phyloP scores from a whole-genome alignment of 108 stramenopile genomes.

The Nitzschia sp. region DNA sequence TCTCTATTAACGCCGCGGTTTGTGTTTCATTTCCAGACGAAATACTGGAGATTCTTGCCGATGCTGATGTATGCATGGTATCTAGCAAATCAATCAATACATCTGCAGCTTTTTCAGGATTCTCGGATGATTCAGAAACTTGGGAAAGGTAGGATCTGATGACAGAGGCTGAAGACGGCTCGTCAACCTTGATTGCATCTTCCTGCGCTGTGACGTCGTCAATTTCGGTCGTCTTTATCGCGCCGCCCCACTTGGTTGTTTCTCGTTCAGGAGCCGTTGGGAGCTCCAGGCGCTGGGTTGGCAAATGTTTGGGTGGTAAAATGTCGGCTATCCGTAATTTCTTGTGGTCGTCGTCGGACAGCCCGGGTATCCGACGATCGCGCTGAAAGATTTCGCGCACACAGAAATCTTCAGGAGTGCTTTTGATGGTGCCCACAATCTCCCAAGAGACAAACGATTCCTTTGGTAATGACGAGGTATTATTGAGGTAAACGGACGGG shows the following conservation, averaged over 20 bases:
- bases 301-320: not conserved
- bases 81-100: not conserved
- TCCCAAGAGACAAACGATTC: conserved; percentile 58
- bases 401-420: conserved; percentile 73
- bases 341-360: conserved; percentile 6
- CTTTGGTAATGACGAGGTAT: not conserved
- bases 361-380: conserved; percentile 11
- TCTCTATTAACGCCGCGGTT: not conserved
- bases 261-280: too few species aligned
- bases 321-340: conserved; percentile 10
- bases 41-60: not conserved
- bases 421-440: conserved; percentile 69
- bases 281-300: not conserved
- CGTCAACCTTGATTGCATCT: not conserved
- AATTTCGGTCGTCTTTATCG: not conserved
- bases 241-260: too few species aligned
- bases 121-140: not conserved
- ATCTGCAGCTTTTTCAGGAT: not conserved
- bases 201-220: not conserved
- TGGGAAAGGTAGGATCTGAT: not conserved
- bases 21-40: not conserved
- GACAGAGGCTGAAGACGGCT: not conserved
- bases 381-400: conserved; percentile 70
- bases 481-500: conserved; percentile 29
- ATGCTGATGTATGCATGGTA: not conserved